phyloP scores from a whole-genome alignment of 2,329 filamentous ascomycete genomes.

The Paraphoma chrysanthemicola region DNA sequence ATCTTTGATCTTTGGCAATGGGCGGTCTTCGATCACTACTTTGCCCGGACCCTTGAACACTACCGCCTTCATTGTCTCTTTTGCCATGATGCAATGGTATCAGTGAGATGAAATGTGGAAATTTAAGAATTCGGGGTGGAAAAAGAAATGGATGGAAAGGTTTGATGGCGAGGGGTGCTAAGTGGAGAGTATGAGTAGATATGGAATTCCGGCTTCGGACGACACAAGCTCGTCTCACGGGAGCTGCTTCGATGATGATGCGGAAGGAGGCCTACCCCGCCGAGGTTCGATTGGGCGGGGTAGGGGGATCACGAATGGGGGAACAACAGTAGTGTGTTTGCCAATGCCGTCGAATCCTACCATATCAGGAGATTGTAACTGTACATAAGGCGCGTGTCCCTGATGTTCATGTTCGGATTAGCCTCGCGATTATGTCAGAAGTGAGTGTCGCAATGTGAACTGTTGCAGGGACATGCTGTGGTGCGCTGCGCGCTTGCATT shows the following conservation, averaged over 20 bases:
- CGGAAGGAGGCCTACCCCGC: slow-evolving; percentile 26
- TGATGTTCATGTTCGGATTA: too few relatives aligned
- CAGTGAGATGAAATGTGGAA: neutral
- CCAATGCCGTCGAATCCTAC: neutral
- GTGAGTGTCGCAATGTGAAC: too few relatives aligned
- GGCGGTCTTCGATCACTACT: slow-evolving; percentile 78
- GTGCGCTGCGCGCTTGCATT: too few relatives aligned
- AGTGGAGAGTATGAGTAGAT: neutral
- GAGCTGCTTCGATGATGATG: slow-evolving; percentile 16
- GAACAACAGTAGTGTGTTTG: slow-evolving; percentile 5
- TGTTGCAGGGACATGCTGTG: too few relatives aligned
- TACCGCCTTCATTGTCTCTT: slow-evolving; percentile 78
- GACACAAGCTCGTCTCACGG: slow-evolving; percentile 9
- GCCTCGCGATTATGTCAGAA: too few relatives aligned
- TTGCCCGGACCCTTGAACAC: slow-evolving; percentile 82
- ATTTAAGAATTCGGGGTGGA: neutral
- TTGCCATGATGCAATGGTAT: slow-evolving; percentile 17
- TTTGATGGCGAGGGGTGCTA: neutral
- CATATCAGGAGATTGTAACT: neutral
- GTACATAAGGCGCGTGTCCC: neutral
- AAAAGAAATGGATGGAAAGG: slow-evolving; percentile 1
- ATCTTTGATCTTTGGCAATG: slow-evolving; percentile 75
- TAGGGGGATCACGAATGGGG: slow-evolving; percentile 11
- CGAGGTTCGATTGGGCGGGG: slow-evolving; percentile 31
- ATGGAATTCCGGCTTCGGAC: slow-evolving; percentile 12